phyloP scores from a whole-genome alignment of 176 grass and related monocot species.

The Phragmites australis region DNA sequence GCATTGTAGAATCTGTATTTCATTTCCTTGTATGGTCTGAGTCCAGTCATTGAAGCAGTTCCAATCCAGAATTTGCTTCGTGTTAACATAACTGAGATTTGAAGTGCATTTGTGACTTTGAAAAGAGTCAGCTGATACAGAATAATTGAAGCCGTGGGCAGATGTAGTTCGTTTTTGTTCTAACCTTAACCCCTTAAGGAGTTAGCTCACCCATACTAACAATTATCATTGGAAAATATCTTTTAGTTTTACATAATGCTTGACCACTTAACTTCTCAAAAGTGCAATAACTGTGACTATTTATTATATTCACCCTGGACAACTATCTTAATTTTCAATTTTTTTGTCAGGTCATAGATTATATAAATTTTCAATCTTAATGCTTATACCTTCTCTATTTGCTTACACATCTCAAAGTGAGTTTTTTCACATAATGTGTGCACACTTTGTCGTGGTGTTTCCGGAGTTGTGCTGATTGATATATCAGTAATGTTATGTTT shows the following conservation, averaged over 20 bases:
- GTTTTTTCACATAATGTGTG: constrained; percentile 27
- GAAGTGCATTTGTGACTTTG: background rate
- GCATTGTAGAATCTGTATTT: background rate
- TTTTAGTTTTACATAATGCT: background rate
- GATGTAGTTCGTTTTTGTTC: background rate
- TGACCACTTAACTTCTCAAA: background rate
- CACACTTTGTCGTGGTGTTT: background rate
- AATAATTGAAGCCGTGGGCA: background rate
- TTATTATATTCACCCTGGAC: background rate
- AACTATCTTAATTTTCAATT: background rate
- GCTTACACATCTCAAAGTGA: background rate
- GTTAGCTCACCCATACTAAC: background rate
- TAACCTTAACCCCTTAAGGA: background rate
- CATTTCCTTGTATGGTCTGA: background rate
- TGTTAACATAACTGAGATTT: constrained; percentile 28
- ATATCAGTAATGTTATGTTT: constrained; percentile 19
- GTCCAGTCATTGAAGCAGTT: background rate
- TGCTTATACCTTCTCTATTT: background rate
- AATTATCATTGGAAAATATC: constrained; percentile 17
- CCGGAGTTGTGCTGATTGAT: background rate
- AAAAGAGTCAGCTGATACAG: background rate
- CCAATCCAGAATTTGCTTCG: background rate
- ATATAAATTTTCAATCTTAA: constrained; percentile 3
- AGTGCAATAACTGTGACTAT: background rate
- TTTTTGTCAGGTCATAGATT: constrained; percentile 3